A percentile compares a stretch with the other conserved stretches of the same genome.
These are phyloP conservation scores for Salix brachista DNA, from an alignment of 345 rosid genomes.

Conservation along the genomic window DNA sequence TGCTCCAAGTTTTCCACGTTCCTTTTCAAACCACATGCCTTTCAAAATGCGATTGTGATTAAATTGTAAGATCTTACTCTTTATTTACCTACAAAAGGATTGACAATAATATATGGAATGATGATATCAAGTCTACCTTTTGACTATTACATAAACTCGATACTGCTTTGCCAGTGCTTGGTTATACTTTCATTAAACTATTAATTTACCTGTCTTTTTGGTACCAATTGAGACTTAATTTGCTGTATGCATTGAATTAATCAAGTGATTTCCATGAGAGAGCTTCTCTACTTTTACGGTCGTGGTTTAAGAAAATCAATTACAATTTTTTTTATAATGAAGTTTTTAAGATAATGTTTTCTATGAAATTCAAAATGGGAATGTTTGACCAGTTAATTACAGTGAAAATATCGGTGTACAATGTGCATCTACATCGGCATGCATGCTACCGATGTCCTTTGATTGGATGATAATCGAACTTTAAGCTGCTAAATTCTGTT, in stretches of 20 bases:
- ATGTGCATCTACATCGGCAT: neutral
- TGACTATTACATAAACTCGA: neutral
- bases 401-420: neutral
- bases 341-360: too few species aligned
- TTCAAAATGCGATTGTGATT: neutral
- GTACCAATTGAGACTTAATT: neutral
- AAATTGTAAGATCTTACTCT: neutral
- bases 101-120: neutral
- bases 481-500: neutral
- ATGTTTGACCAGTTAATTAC: neutral
- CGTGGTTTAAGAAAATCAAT: too few species aligned
- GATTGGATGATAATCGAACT: neutral
- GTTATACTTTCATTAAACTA: neutral
- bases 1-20: neutral
- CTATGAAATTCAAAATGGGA: neutral
- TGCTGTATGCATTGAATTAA: neutral
- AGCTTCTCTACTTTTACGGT: too few species aligned
- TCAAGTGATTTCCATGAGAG: neutral
- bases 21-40: slow-evolving; percentile 1
- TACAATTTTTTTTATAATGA: too few species aligned
- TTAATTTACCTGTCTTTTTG: neutral
- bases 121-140: neutral
- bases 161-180: neutral
- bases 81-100: neutral
- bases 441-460: neutral